Base-by-base conservation (phyloP, 2,329 filamentous ascomycete genomes). In the Teratosphaeria epicoccoides region DNA sequence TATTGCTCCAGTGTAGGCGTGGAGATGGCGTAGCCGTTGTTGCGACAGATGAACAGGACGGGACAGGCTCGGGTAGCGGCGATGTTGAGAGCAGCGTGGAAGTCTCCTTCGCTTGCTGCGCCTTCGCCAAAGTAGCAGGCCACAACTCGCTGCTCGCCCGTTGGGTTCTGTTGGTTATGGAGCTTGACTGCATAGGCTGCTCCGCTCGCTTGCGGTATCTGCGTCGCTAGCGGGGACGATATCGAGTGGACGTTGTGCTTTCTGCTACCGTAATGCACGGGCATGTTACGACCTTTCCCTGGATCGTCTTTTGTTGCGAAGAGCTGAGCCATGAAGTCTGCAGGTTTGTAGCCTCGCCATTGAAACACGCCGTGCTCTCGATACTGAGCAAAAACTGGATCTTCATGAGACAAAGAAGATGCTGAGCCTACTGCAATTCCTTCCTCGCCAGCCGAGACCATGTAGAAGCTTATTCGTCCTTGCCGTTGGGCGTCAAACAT, bases 401-500 rank as follows among this genome's bases (percentile, higher is more conserved):
- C 93, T 49, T 85, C 79, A n/a, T 79, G 80, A n/a, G 81, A 77
- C 54, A 98, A 70, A 11, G 88, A 89, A 23, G 88, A 89, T 0
- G 90, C 88, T 1, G 86, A 90, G 1, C 89, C 93, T 2, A 98
- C 84, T 43, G 88, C 87, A 49, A 95, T 89, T 28, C 91, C 93
- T 75, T 98, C 93, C 73, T 96, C 90, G 52, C 90, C 90, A 0
- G 89, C 87, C 33, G 87, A 91, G 37, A 84, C 91, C 87, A 98
- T 97, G 71, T 98, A 98, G 71, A 98, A 98, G 68, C 85, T 90
- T 51, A 95, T 72, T 20, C 88, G 82, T n/a, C 90, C 90, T 70
- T 98, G 93, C 45, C 93, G 79, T 71, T 98, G 93, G 0, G 93
- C 90, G 64, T 98, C 93, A 65, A 95, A 96, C 90, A 97, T 97